Evolutionary conservation across 2,329 filamentous ascomycete genomes (phyloP), one percentile per base, ranked within the genome.

Genomic region (Fusarium caatingaense): DNA sequence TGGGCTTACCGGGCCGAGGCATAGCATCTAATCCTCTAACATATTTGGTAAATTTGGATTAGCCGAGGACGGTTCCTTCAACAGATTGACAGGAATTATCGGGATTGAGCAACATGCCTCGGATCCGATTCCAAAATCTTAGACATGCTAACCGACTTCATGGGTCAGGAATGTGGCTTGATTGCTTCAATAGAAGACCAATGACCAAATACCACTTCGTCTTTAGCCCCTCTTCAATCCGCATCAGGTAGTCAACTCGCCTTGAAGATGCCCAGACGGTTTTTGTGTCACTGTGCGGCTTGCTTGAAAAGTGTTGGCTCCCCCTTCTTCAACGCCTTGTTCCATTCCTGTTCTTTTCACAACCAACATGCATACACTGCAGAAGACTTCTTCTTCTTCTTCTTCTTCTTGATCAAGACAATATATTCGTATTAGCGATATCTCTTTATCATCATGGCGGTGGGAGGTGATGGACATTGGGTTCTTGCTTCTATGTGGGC

Each of bases 401-500:
- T n/a, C 12, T 21, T 16, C 21, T 27, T 27, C 30, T 37, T 15
- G 7, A 32, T 9, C 13, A 42, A 16, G 3, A 12, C 23, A 28
- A 16, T 2, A 18, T 15, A 18, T 53, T 42, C 10, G 8, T 42
- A 18, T 41, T 7, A 16, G 49, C 23, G 13, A 20, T 21, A 18
- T 27, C 16, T 20, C 2, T 8, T 21, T 15, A 28, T 25, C 12
- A 8, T 18, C 5, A 74, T 73, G 72, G 53, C 56, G 23, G 62
- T 69, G 12, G 61, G 55, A 60, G 69, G 69, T 10, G 66, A 70
- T 45, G 71, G 71, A 18, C 64, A 63, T 8, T 72, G 59, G 71
- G 60, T 58, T 21, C 32, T 74, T 7, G 58, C 62, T 30, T 72
- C 78, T 56, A 78, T 78, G 65, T 78, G 77, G 77, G 42, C 66